Conservation (phyloP, 306 rosid genomes). For the Dryas alaskensis region DNA sequence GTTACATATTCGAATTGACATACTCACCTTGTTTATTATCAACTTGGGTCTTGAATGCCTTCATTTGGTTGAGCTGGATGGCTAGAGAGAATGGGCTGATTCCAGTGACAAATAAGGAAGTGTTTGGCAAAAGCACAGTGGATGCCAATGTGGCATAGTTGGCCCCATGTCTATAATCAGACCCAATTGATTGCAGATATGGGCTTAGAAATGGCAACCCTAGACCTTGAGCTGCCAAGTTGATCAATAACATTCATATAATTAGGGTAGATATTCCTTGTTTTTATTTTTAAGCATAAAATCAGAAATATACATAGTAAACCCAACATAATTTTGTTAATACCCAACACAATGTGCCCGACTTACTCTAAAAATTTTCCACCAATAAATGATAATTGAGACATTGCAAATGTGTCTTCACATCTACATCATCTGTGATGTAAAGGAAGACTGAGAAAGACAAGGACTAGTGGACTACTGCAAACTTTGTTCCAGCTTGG, state of each 20-base stretch:
- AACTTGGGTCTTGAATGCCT: constrained; percentile 63
- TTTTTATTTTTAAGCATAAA: not conserved
- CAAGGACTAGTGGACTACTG: not conserved
- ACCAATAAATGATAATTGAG: too few species aligned
- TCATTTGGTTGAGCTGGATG: constrained; percentile 77
- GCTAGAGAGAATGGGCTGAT: constrained; percentile 75
- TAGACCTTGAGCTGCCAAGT: constrained; percentile 57
- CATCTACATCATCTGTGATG: not conserved
- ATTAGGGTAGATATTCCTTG: not conserved
- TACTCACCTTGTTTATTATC: constrained; percentile 35
- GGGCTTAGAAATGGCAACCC: constrained; percentile 76
- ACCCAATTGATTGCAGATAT: constrained; percentile 65
- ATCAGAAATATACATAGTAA: too few species aligned
- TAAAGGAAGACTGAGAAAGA: not conserved
- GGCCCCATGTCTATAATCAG: constrained; percentile 61
- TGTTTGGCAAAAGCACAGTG: constrained; percentile 62
- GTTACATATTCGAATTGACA: not conserved
- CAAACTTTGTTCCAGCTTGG: not conserved
- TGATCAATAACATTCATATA: not conserved
- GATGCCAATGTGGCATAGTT: constrained; percentile 74
- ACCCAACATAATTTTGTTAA: too few species aligned
- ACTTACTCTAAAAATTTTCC: too few species aligned
- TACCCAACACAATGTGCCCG: too few species aligned
- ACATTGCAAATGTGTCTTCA: not conserved
- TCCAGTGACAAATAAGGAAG: constrained; percentile 53